A percentile compares a stretch with the other conserved stretches of the same genome.
Conservation (phyloP, 2,329 filamentous ascomycete genomes). For the Exophiala sp. region DNA sequence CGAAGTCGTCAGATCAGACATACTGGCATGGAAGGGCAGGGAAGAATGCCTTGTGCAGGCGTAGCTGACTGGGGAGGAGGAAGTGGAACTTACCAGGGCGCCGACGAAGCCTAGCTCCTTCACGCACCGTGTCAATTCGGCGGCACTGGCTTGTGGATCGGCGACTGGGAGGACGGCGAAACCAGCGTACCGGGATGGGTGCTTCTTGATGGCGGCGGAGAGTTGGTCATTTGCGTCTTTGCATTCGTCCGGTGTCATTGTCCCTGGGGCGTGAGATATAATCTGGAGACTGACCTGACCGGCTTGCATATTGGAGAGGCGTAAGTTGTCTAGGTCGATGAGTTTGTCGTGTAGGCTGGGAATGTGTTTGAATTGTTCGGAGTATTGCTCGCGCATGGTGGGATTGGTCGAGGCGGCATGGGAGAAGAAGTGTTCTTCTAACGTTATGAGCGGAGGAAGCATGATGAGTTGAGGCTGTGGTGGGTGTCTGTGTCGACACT, state of each 20-base stretch:
- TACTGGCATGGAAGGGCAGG: too few relatives aligned
- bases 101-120: conserved; percentile 46
- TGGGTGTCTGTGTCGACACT: not conserved
- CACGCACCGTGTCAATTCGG: conserved; percentile 39
- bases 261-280: conserved; percentile 22
- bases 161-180: conserved; percentile 44
- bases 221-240: conserved; percentile 23
- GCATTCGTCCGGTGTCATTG: conserved; percentile 16
- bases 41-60: too few relatives aligned
- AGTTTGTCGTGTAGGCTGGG: conserved; percentile 20
- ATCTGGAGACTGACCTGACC: conserved; percentile 22
- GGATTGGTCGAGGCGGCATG: not conserved
- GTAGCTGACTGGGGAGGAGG: too few relatives aligned
- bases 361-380: conserved; percentile 23
- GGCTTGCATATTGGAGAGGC: conserved; percentile 20
- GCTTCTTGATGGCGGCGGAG: conserved; percentile 31
- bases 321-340: conserved; percentile 16
- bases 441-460: conserved; percentile 22
- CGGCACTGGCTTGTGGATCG: conserved; percentile 35
- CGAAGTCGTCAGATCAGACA: too few relatives aligned
- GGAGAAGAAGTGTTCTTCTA: conserved; percentile 28
- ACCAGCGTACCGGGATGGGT: conserved; percentile 36
- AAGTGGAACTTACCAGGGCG: conserved; percentile 32
- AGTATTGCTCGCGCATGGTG: conserved; percentile 3
- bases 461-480: not conserved